These are phyloP conservation scores for Phytophthora meadii DNA, from an alignment of 352 stramenopile genomes.

Conservation along the genomic window DNA sequence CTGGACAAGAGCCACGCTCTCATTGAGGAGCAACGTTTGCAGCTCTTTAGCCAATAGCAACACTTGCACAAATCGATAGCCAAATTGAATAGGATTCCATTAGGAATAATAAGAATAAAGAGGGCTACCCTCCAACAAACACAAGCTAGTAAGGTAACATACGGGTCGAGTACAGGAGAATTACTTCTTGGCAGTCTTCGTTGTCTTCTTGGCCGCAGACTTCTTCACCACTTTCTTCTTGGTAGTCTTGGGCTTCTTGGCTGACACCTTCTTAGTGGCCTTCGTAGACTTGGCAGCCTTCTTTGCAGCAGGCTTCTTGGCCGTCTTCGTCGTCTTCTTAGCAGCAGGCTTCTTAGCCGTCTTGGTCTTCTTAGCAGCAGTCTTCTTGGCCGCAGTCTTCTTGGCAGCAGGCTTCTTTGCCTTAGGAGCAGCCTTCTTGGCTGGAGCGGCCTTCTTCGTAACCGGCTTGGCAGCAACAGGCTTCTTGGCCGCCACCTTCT, in stretches of 20 bases:
- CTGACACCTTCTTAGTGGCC: conserved; percentile 48
- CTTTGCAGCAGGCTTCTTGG: conserved; percentile 38
- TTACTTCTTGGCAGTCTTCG: conserved; percentile 53
- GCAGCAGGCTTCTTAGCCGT: conserved; percentile 27
- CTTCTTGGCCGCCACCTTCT: conserved; percentile 83
- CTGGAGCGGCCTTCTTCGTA: conserved; percentile 39
- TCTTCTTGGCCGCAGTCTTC: conserved; percentile 16
- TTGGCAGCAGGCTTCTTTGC: conserved; percentile 35
- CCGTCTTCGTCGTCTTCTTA: conserved; percentile 43
- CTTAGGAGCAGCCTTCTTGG: conserved; percentile 43
- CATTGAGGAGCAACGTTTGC: conserved; percentile 75
- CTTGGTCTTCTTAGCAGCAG: conserved; percentile 22
- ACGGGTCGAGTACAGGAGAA: conserved; percentile 1
- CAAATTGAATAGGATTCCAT: conserved; percentile 47
- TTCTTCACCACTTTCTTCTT: conserved; percentile 83
- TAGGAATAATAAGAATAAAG: conserved; percentile 77
- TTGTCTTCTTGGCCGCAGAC: conserved; percentile 60
- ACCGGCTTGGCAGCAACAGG: conserved; percentile 21
- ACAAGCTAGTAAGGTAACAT: conserved; percentile 33
- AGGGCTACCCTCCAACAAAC: conserved; percentile 12
- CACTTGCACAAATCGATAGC: conserved; percentile 14
- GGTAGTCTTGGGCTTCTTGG: conserved; percentile 59
- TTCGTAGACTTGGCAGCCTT: conserved; percentile 22
- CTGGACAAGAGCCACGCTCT: conserved; percentile 78
- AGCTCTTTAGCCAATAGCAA: conserved; percentile 58